Evolutionary conservation across 2,329 filamentous ascomycete genomes (phyloP).

Genomic region (Penicillium occitanis): DNA sequence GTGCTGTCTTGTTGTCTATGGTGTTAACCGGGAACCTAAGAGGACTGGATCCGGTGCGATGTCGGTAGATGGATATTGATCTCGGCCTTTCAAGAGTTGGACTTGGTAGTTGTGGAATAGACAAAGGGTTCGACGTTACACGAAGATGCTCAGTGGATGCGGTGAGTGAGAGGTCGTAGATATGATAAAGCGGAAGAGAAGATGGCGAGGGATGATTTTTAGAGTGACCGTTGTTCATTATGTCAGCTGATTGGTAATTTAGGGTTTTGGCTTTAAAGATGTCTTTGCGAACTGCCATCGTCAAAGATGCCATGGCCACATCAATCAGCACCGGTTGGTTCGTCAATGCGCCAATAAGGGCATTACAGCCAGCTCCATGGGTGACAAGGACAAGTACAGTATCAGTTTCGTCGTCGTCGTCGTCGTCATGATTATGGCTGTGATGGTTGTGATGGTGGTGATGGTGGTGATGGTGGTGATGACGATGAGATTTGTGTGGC

Average conservation of each 20-base stretch:
- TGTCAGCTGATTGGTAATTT: conserved; percentile 11
- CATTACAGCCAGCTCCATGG: conserved; percentile 94
- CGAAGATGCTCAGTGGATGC: conserved; percentile 63
- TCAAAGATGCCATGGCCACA: conserved; percentile 84
- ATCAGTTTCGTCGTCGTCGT: conserved; percentile 67
- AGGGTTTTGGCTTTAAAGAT: conserved; percentile 23
- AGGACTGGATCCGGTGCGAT: conserved; percentile 27
- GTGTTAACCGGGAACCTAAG: conserved; percentile 18
- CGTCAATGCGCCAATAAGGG: conserved; percentile 85
- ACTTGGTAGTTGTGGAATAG: conserved; percentile 27
- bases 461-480: conserved; percentile 43
- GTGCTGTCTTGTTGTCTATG: conserved; percentile 20
- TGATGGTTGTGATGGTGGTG: conserved; percentile 55
- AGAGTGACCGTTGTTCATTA: conserved; percentile 15
- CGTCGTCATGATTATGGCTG: conserved; percentile 51
- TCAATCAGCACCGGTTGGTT: conserved; percentile 89
- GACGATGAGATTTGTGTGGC: conserved; percentile 44
- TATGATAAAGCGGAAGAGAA: conserved; percentile 40
- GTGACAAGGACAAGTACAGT: conserved; percentile 85
- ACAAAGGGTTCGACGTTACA: conserved; percentile 41
- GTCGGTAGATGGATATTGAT: conserved; percentile 34
- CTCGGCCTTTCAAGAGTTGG: conserved; percentile 26
- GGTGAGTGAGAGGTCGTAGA: conserved; percentile 60
- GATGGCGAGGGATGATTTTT: conserved; percentile 24
- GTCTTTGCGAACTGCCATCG: conserved; percentile 71